phyloP scores from a whole-genome alignment of 176 grass and related monocot species.

The Themeda triandra region DNA sequence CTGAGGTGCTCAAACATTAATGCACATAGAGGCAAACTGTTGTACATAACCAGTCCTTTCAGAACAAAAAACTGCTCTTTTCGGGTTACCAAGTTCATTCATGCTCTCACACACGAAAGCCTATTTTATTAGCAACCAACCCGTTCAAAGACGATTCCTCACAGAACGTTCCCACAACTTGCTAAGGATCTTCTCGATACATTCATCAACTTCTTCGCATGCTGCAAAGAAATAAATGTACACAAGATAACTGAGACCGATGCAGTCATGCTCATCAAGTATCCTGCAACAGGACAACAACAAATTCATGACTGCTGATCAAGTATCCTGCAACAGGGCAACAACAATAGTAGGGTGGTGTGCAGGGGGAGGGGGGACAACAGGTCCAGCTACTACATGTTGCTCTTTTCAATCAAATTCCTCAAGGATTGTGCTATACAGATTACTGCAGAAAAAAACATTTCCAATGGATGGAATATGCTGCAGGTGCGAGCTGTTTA shows the following conservation, averaged over 20 bases:
- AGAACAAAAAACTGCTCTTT: neutral
- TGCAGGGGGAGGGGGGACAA: neutral
- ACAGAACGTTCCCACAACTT: neutral
- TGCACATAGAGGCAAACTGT: neutral
- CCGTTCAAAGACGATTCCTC: neutral
- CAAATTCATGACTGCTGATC: too few species aligned
- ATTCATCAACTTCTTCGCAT: neutral
- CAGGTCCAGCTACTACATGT: neutral
- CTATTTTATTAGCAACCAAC: neutral
- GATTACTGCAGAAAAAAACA: neutral
- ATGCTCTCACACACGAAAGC: neutral
- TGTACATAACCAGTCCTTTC: neutral
- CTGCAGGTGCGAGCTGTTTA: neutral
- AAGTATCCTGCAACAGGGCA: too few species aligned
- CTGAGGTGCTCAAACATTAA: neutral
- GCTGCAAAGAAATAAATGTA: neutral
- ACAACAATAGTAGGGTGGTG: accelerated
- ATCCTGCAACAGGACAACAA: neutral
- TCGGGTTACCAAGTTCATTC: neutral
- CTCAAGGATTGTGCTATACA: neutral
- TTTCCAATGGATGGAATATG: neutral
- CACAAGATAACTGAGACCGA: neutral
- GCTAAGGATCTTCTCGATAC: neutral
- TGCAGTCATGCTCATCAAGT: neutral
- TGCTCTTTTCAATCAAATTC: neutral